These are phyloP conservation scores for Aspergillus tamarii DNA, from an alignment of 2,329 filamentous ascomycete genomes.

Conservation along the genomic window DNA sequence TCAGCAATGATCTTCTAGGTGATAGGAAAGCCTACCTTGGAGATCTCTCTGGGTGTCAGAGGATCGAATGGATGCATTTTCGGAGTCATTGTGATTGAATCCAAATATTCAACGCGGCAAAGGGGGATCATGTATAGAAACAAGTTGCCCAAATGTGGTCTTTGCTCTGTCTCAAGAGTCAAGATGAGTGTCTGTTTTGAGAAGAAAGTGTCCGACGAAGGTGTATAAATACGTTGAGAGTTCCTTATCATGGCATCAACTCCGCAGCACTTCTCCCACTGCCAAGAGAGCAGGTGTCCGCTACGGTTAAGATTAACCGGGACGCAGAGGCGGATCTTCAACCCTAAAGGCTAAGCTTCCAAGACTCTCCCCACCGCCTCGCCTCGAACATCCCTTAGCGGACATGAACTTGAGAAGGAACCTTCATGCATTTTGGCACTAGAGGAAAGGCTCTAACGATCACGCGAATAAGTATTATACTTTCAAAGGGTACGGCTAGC, in stretches of 20 bases:
- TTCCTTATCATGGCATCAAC: neutral
- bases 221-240: neutral
- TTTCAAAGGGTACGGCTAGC: neutral
- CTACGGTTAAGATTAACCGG: slow-evolving; percentile 31
- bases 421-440: too few relatives aligned
- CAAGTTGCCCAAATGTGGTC: neutral
- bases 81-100: slow-evolving; percentile 20
- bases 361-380: neutral
- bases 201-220: neutral
- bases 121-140: neutral
- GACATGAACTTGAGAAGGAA: neutral
- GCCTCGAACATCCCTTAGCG: slow-evolving; percentile 3
- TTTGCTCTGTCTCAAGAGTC: neutral
- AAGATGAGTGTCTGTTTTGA: neutral
- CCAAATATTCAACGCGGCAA: neutral
- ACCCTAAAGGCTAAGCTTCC: slow-evolving; percentile 4
- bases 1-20: neutral
- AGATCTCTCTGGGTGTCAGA: slow-evolving; percentile 35
- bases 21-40: slow-evolving; percentile 20
- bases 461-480: neutral
- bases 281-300: slow-evolving; percentile 15
- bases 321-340: neutral
- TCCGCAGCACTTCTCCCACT: neutral
- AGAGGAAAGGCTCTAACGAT: too few relatives aligned
- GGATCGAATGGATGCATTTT: slow-evolving; percentile 35